Conservation (phyloP, 305 asterid species). For the Fraxinus platypoda region DNA sequence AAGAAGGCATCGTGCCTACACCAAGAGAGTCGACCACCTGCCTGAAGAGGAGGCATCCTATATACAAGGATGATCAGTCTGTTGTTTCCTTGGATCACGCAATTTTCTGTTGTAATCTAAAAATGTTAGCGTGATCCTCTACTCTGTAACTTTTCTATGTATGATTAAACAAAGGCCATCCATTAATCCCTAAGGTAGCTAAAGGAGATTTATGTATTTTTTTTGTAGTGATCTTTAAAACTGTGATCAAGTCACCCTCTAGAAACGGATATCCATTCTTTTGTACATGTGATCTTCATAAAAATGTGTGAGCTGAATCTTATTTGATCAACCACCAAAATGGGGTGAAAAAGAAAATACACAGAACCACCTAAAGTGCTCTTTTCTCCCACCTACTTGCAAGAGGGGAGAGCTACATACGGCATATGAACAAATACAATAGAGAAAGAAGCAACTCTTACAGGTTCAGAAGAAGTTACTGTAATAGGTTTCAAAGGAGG, state of each 20-base stretch:
- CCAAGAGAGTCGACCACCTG: constrained; percentile 2
- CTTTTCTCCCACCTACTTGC: constrained; percentile 12
- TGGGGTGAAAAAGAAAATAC: not conserved
- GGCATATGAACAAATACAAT: constrained; percentile 47
- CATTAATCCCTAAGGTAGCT: not conserved
- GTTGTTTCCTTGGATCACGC: not conserved
- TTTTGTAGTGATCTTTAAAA: not conserved
- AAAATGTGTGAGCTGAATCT: not conserved
- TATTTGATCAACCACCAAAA: not conserved
- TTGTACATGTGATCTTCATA: not conserved
- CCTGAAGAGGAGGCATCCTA: not conserved
- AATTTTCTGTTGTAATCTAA: not conserved
- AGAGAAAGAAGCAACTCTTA: constrained; percentile 39
- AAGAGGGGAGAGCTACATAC: constrained; percentile 36
- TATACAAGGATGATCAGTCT: not conserved
- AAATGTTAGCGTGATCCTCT: not conserved
- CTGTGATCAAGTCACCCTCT: not conserved
- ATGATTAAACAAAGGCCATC: not conserved
- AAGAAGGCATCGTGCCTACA: constrained; percentile 26
- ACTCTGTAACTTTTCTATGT: not conserved
- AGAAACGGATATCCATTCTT: not conserved
- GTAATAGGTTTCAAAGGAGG: constrained; percentile 36
- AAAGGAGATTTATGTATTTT: not conserved
- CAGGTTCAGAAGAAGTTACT: constrained; percentile 36
- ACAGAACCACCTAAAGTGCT: not conserved